Base-by-base conservation (phyloP, 2,329 filamentous ascomycete genomes). In the Nectriaceae sp. region DNA sequence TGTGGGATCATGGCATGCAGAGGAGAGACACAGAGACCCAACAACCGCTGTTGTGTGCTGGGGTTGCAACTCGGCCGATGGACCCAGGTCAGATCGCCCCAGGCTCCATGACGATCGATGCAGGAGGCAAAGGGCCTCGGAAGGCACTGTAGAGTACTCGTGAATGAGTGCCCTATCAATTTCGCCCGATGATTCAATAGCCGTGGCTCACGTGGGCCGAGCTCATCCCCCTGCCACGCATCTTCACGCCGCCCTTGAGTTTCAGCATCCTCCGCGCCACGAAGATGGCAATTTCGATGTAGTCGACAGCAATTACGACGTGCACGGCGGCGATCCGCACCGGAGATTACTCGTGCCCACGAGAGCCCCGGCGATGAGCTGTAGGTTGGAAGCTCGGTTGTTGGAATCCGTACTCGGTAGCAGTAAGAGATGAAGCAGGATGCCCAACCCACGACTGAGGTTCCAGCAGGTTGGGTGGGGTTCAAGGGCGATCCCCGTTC, bases 401-500 rank as follows among this genome's bases (percentile, higher is more conserved):
- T 10, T 10, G 26, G 15, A 31, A 31, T 31, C 33, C 8, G n/a
- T n/a, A 20, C 20, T 39, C 19, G 20, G 37, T 21, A 21, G 37
- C 4, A 10, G 19, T 11, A 24, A 53, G 46, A 54, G 56, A 59
- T 50, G 55, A 60, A 21, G 46, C 52, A 56, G 49, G 57, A 54
- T 50, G 33, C 36, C 47, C 40, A 48, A 53, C 49, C 52, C 50
- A 59, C 8, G 47, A 50, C 50, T 54, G 48, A 59, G 54, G 50
- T 59, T 49, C 50, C 54, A 58, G 49, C 52, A 50, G 44, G 42
- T 45, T 47, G 54, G 56, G 59, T 62, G 57, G 57, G 49, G 47
- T 49, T 47, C 42, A 47, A 55, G 48, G 56, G 51, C 49, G 52
- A 56, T 51, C 46, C 54, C 49, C 47, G 50, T 56, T 44, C 37